Evolutionary conservation across 768 basidiomycete species (phyloP).

Genomic region (Mycena vulgaris): DNA sequence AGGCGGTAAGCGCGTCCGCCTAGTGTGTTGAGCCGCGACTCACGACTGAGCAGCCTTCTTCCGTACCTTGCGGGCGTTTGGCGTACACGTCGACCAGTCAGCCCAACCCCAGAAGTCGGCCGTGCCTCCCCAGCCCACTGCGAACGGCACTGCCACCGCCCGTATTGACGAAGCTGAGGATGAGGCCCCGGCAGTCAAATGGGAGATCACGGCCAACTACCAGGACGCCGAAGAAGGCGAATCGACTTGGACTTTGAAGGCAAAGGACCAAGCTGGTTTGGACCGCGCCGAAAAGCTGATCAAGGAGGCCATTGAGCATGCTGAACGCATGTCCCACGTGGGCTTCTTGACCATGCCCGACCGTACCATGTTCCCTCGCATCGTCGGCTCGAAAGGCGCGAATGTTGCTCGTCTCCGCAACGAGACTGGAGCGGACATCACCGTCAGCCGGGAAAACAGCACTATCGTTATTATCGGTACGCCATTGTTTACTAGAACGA

Average conservation of each 20-base stretch:
- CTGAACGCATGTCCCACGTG: constrained; percentile 81
- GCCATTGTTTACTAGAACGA: constrained; percentile 43
- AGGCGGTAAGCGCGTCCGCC: constrained; percentile 57
- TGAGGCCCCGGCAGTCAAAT: constrained; percentile 61
- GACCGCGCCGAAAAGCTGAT: constrained; percentile 82
- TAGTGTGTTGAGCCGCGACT: neutral
- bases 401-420: constrained; percentile 90
- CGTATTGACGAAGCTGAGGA: constrained; percentile 90
- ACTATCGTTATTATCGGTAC: constrained; percentile 90
- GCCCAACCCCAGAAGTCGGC: constrained; percentile 71
- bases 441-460: constrained; percentile 89
- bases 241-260: constrained; percentile 88
- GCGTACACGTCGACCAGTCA: constrained; percentile 88
- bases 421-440: constrained; percentile 94
- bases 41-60: constrained; percentile 66
- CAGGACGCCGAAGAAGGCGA: constrained; percentile 87
- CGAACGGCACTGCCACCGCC: constrained; percentile 65
- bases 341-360: constrained; percentile 90
- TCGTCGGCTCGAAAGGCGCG: constrained; percentile 92
- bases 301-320: constrained; percentile 79
- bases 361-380: constrained; percentile 90
- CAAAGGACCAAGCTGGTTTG: constrained; percentile 81
- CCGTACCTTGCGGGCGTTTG: constrained; percentile 85
- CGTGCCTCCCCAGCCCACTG: constrained; percentile 69
- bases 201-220: constrained; percentile 88